A percentile compares a stretch with the other conserved stretches of the same genome.
Evolutionary conservation across 2,329 filamentous ascomycete species (phyloP).

Genomic region (Colletotrichum graminicola): DNA sequence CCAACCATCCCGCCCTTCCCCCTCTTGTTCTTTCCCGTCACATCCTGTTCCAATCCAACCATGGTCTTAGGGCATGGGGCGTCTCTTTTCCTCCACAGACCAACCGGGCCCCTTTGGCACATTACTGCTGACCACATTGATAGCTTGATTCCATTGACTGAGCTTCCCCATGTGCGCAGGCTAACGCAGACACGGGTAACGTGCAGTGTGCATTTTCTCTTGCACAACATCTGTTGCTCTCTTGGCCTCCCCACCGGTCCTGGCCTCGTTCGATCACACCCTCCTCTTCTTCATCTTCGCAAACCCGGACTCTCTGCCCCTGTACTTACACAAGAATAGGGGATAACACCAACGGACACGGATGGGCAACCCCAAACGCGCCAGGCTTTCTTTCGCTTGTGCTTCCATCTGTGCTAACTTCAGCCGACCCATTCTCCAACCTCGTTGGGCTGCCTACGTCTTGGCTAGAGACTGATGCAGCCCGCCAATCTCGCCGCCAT

Average conservation of each 20-base stretch:
- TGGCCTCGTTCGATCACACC: neutral
- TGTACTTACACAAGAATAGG: neutral
- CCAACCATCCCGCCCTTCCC: neutral
- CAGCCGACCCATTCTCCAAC: conserved; percentile 29
- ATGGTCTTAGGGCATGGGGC: conserved; percentile 5
- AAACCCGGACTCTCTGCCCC: neutral
- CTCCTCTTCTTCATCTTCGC: neutral
- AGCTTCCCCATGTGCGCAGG: neutral
- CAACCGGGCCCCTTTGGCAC: conserved; percentile 9
- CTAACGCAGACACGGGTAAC: neutral
- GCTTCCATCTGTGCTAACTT: neutral
- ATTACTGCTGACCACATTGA: conserved; percentile 1
- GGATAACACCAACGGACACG: neutral
- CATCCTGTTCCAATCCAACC: neutral
- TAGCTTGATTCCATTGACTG: conserved; percentile 4
- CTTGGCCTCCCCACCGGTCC: neutral
- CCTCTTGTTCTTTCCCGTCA: neutral
- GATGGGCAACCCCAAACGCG: conserved; percentile 8
- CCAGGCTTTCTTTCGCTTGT: neutral
- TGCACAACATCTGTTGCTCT: neutral
- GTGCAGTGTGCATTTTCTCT: neutral
- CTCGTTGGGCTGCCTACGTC: conserved; percentile 31
- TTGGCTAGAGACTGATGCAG: conserved; percentile 27
- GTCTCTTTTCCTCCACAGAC: conserved; percentile 5
- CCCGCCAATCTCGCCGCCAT: conserved; percentile 1